phyloP scores from a whole-genome alignment of 208 protist genomes.

The Trypanosoma vivax region DNA sequence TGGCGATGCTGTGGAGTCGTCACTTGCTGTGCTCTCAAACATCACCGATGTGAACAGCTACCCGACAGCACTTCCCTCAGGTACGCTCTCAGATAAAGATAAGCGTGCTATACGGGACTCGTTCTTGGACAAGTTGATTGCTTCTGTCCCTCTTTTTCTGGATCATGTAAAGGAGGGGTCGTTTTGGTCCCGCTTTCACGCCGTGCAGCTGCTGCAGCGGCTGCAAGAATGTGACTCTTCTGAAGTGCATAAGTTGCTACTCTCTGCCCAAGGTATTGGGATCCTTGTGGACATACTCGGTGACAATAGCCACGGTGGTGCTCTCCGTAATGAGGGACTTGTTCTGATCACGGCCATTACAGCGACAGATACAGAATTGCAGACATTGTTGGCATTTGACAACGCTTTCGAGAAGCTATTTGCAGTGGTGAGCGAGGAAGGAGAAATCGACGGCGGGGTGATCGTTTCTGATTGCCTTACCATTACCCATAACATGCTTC shows the following conservation, averaged over 20 bases:
- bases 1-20: constrained; percentile 28
- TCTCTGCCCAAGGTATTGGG: constrained; percentile 50
- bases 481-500: constrained; percentile 78
- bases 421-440: constrained; percentile 37
- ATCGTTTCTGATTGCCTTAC: constrained; percentile 73
- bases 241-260: constrained; percentile 42
- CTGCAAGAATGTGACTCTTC: constrained; percentile 58
- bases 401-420: constrained; percentile 79
- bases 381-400: constrained; percentile 75
- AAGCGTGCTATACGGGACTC: constrained; percentile 40
- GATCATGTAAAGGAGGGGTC: constrained; percentile 16
- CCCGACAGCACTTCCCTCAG: constrained; percentile 16
- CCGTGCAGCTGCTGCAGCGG: constrained; percentile 52
- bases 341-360: constrained; percentile 59
- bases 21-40: constrained; percentile 41
- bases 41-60: constrained; percentile 48
- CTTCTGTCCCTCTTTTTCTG: constrained; percentile 43
- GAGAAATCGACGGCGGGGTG: constrained; percentile 40
- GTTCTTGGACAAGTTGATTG: constrained; percentile 42
- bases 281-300: constrained; percentile 53
- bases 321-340: constrained; percentile 50
- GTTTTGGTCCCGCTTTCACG: constrained; percentile 51
- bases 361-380: constrained; percentile 56
- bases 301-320: constrained; percentile 37
- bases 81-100: constrained; percentile 18